Evolutionary conservation across 2,329 filamentous ascomycete species (phyloP), one percentile per base, ranked within the genome.

Genomic region (Exophiala oligosperma): DNA sequence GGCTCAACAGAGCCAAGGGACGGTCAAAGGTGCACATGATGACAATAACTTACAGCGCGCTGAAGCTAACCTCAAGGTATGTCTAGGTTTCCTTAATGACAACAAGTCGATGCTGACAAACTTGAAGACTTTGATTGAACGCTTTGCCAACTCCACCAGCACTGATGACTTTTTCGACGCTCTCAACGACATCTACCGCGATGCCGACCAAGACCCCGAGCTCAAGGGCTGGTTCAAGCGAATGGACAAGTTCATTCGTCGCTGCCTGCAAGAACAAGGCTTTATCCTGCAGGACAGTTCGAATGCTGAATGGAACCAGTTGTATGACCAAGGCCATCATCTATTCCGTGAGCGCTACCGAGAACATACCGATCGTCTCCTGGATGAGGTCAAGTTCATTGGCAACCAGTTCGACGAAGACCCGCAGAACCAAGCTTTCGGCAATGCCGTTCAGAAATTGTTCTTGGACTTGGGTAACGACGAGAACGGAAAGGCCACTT

Each of bases 101-200:
- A 75, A 71, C 64, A 67, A 71, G 68, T 67, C 75, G 68, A 74
- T 75, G 77, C 80, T 84, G 74, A 84, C 76, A 65, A 68, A 73
- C 48, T 74, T 77, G 21, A 80, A 90, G 84, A 91, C 86, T 7
- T 80, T 99, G 21, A 87, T 99, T 66, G 94, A 97, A 79, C 89
- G 94, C 49, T 97, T 97, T 68, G 94, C 94, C 71, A 97, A 99
- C 74, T 88, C 88, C 69, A 97, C 94, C 7, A 97, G 92, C 0
- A 85, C 87, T 35, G 88, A 95, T 63, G 91, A 96, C 65, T 79
- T 97, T 3, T 91, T 94, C 77, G 86, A 89, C 17, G 86, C 92
- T 0, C 88, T 99, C 73, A 88, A 92, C 66, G 83, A 86, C 63
- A 87, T 99, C 67, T 97, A 97, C 78, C 79, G 80, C 50, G 91